phyloP scores from a whole-genome alignment of 1,284 basidiomycete genomes.

The Austroboletus novae-zelandiae region DNA sequence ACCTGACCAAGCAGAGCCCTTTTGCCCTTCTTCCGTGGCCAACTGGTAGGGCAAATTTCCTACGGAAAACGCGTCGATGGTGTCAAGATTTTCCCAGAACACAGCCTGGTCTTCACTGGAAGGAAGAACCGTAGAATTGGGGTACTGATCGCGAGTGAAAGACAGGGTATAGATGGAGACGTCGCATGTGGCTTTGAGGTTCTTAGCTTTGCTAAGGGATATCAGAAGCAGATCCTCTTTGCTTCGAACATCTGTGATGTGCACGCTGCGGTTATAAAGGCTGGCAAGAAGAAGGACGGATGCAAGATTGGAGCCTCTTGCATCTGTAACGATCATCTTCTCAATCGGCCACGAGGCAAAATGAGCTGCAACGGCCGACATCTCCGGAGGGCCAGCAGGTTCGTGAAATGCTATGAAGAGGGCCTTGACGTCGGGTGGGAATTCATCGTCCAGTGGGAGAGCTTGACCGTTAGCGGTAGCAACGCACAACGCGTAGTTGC shows the following conservation, averaged over 20 bases:
- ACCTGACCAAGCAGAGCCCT: constrained; percentile 74
- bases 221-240: constrained; percentile 91
- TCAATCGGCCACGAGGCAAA: constrained; percentile 91
- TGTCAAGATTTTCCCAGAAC: constrained; percentile 84
- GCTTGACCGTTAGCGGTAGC: constrained; percentile 74
- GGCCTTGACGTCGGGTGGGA: constrained; percentile 76
- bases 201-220: constrained; percentile 91
- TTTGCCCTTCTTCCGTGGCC: constrained; percentile 65
- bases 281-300: constrained; percentile 93
- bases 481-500: constrained; percentile 85
- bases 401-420: constrained; percentile 83
- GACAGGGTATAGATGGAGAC: constrained; percentile 93
- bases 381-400: constrained; percentile 43
- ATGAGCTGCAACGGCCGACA: constrained; percentile 76
- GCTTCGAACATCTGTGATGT: constrained; percentile 91
- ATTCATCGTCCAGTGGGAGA: constrained; percentile 67
- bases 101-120: constrained; percentile 77
- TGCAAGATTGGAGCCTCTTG: constrained; percentile 88
- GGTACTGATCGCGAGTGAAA: constrained; percentile 80
- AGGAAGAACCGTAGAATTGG: constrained; percentile 68
- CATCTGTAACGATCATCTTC: constrained; percentile 93
- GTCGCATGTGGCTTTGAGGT: constrained; percentile 94
- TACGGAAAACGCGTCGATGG: constrained; percentile 91
- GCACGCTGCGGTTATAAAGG: constrained; percentile 86
- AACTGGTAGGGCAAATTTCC: constrained; percentile 83